These are phyloP conservation scores for Chytriomyces confervae DNA, from an alignment of 192 early-diverging fungal species.

Conservation along the genomic window DNA sequence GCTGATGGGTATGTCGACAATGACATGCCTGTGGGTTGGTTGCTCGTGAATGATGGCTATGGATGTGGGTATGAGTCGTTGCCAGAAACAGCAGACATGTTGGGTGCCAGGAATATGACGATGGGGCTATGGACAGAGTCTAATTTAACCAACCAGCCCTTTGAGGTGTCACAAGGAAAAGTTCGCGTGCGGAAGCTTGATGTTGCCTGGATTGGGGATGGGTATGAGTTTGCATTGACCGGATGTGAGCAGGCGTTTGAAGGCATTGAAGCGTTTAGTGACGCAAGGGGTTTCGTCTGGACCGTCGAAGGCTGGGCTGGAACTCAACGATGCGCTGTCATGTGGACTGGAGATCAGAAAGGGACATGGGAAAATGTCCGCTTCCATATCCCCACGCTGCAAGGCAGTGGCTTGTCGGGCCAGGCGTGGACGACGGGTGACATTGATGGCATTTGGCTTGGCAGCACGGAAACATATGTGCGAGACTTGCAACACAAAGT, in stretches of 20 bases:
- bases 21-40: slow-evolving; percentile 26
- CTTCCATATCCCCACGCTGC: slow-evolving; percentile 21
- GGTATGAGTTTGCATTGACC: slow-evolving; percentile 20
- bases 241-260: slow-evolving; percentile 5
- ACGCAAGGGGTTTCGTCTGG: slow-evolving; percentile 8
- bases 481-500: slow-evolving; percentile 25
- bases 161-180: slow-evolving; percentile 7
- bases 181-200: slow-evolving; percentile 17
- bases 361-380: slow-evolving; percentile 15
- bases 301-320: slow-evolving; percentile 17
- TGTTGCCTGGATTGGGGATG: slow-evolving; percentile 8
- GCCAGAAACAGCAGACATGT: slow-evolving; percentile 4
- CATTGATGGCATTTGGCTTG: slow-evolving; percentile 16
- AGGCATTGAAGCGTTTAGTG: slow-evolving; percentile 4
- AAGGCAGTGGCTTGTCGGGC: slow-evolving; percentile 12
- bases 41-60: slow-evolving; percentile 23
- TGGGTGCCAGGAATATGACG: neutral
- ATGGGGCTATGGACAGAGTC: slow-evolving; percentile 21
- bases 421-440: slow-evolving; percentile 6
- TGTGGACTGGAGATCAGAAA: slow-evolving; percentile 4
- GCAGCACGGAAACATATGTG: neutral
- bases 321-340: slow-evolving; percentile 15
- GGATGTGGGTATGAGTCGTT: slow-evolving; percentile 21
- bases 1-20: slow-evolving; percentile 13
- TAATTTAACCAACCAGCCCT: slow-evolving; percentile 14